Evolutionary conservation across 768 basidiomycete genomes (phyloP), one percentile per base, ranked within the genome.

Genomic region (Lactarius psammicola): DNA sequence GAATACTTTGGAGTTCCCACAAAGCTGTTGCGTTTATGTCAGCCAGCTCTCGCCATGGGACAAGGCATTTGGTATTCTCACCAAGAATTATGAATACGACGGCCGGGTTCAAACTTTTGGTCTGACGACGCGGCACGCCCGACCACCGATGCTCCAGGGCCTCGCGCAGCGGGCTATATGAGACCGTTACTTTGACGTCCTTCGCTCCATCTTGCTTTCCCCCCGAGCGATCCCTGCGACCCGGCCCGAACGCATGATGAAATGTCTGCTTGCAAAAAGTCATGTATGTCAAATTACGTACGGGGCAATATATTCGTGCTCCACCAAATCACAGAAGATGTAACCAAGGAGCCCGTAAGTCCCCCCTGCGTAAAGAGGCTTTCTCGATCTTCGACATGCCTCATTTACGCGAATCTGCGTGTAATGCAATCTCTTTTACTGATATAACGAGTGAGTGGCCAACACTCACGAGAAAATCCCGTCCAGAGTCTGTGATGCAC

Each of bases 341-440:
- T 94, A 99, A 18, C 96, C 96, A 55, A 87, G 79, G 65, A 95
- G 80, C 26, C 96, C 96, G 74, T 94, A 95, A 18, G 90, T 89
- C 13, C 92, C 92, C 1, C 95, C 95, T n/a, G 89, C 86, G 71
- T 97, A 98, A 74, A 98, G 89, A 7, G 92, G 88, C 68, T 88
- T 94, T 51, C 80, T 78, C 57, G 84, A 79, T 63, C 83, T 81
- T 66, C 95, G 82, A 75, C 94, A 94, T n/a, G 86, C 80, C 59
- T 85, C 83, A 75, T 98, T 95, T 61, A 95, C 81, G 57, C 78
- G 80, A 70, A 90, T 81, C 96, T 98, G 49, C 15, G 20, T 23
- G n/a, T 20, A 11, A n/a, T 23, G 33, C n/a, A 53, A 26, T 38
- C 36, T 73, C 61, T 33, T 58, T 36, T 51, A 56, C 53, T 44